Conservation (phyloP, 345 rosid species). For the Diplotaxis tenuifolia region DNA sequence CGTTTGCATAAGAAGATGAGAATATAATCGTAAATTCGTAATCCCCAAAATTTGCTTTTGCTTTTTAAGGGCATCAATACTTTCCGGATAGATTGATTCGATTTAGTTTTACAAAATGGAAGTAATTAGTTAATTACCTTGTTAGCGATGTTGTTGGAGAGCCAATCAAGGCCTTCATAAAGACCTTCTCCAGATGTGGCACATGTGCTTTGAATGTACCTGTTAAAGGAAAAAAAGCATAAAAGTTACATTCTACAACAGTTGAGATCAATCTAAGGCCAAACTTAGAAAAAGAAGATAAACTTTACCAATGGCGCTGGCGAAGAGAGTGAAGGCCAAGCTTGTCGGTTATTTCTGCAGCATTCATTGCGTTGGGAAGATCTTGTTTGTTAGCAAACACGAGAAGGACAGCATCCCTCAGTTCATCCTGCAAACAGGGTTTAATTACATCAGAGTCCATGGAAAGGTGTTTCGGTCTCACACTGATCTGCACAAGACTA, state of each 20-base stretch:
- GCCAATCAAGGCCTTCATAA: conserved; percentile 85
- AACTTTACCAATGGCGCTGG: conserved; percentile 83
- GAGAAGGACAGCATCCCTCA: conserved; percentile 83
- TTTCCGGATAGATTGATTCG: too few relatives aligned
- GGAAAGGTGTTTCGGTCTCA: neutral
- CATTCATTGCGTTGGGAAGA: conserved; percentile 96
- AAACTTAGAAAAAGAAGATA: neutral
- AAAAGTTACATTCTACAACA: neutral
- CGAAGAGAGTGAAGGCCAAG: conserved; percentile 93
- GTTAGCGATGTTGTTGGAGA: conserved; percentile 72
- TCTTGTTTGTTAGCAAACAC: conserved; percentile 94
- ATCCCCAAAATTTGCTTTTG: neutral
- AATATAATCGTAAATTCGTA: conserved; percentile 9
- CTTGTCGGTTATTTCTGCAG: conserved; percentile 92
- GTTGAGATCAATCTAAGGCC: neutral
- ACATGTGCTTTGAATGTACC: conserved; percentile 87
- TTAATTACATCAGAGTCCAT: neutral
- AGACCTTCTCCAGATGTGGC: conserved; percentile 86
- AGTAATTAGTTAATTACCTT: conserved; percentile 36
- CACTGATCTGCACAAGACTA: conserved; percentile 1
- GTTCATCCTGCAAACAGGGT: conserved; percentile 54
- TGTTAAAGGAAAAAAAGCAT: conserved; percentile 26
- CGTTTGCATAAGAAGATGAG: conserved; percentile 18
- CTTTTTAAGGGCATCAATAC: neutral
- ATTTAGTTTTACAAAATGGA: neutral